Conservation (phyloP, 139 green algal species). For the Chlorella sp. region DNA sequence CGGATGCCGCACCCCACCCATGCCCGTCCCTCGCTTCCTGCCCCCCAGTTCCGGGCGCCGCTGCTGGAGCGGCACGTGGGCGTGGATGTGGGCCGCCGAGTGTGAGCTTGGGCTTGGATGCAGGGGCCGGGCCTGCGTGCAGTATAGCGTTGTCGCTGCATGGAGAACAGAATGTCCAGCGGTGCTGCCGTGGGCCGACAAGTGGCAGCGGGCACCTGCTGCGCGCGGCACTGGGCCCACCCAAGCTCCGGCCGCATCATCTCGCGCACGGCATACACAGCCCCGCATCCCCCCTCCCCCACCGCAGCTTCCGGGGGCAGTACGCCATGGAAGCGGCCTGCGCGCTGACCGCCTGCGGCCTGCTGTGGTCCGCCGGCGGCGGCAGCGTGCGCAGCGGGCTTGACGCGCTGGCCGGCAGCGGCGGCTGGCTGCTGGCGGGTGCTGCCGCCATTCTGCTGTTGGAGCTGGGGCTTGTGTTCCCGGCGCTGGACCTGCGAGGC, state of each 20-base stretch:
- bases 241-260: neutral
- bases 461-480: neutral
- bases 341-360: neutral
- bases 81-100: conserved; percentile 27
- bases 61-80: conserved; percentile 25
- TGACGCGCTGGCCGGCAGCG: neutral
- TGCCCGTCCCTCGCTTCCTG: neutral
- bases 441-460: neutral
- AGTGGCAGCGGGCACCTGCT: neutral
- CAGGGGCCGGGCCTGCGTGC: neutral
- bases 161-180: neutral
- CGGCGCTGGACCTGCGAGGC: conserved; percentile 1
- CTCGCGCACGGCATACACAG: too few relatives aligned
- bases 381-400: neutral
- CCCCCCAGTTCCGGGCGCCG: conserved; percentile 14
- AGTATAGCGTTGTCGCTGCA: too few relatives aligned
- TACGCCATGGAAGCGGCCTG: conserved; percentile 6
- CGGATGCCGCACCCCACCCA: neutral
- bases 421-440: neutral
- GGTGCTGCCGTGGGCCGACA: neutral
- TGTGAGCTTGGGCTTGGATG: neutral
- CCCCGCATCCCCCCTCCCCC: too few relatives aligned
- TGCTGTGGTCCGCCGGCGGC: neutral
- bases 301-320: neutral
- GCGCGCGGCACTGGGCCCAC: neutral